These are phyloP conservation scores for Pythium angustatum DNA, from an alignment of 352 stramenopile species.

Conservation along the genomic window DNA sequence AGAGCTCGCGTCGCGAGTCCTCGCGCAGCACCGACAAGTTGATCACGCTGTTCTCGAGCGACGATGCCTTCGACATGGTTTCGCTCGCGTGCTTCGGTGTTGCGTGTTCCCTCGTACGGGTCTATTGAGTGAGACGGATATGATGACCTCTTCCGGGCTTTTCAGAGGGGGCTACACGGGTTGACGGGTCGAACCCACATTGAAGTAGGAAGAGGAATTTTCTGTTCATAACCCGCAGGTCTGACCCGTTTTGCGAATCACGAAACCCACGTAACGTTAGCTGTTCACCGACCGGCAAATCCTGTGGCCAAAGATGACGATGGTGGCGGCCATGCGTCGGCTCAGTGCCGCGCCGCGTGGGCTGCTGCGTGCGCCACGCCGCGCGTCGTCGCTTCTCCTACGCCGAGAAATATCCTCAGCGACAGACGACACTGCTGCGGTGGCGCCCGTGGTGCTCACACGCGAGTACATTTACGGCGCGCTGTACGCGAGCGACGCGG, in stretches of 20 bases:
- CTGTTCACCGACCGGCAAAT: constrained; percentile 1
- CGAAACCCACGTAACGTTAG: constrained; percentile 17
- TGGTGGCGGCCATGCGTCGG: constrained; percentile 4
- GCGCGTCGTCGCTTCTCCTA: not conserved
- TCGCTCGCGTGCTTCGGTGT: not conserved
- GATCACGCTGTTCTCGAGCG: constrained; percentile 81
- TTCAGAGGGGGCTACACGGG: constrained; percentile 2
- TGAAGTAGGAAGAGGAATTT: not conserved
- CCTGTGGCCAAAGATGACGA: not conserved
- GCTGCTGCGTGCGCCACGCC: not conserved
- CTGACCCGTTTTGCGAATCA: not conserved
- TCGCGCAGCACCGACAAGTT: constrained; percentile 86
- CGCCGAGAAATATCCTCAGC: not conserved
- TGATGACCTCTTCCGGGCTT: constrained; percentile 15
- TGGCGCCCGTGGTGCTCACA: constrained; percentile 48
- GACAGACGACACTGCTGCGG: not conserved
- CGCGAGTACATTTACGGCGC: constrained; percentile 85
- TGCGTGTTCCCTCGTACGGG: constrained; percentile 2
- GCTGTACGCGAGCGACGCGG: constrained; percentile 73
- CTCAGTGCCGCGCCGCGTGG: constrained; percentile 3
- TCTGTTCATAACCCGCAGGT: not conserved
- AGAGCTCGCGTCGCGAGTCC: constrained; percentile 81
- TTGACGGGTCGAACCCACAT: constrained; percentile 1
- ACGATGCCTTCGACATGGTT: constrained; percentile 76
- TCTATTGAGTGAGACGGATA: constrained; percentile 2